Base-by-base conservation (phyloP, 1,139 yeast genomes). In the Taphrina populina region DNA sequence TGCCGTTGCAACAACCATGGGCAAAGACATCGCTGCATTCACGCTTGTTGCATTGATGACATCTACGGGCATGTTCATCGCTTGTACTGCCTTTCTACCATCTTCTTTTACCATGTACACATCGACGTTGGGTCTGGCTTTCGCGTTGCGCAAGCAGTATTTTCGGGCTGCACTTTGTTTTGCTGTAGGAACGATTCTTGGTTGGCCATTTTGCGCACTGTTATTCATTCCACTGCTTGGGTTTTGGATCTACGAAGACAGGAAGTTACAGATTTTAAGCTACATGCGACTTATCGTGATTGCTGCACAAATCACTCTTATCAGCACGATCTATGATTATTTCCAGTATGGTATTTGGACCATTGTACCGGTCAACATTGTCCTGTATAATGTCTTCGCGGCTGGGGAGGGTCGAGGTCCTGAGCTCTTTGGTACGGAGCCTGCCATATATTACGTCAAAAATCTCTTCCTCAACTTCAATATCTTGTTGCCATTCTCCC, bases 191-290 rank as follows among this genome's bases (percentile, higher is more conserved):
- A 94, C 94, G 0, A 66, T 90, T 1, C 62, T 84, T 32, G 96
- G 97, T 1, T 90, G 97, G 97, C 96, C 97, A 1, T 90, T 90
- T 70, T 80, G 84, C 0, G 70, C 86, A 58, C 82, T 79, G 82
- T 83, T 1, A 61, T 78, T 2, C 94, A 95, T 0, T 7, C 57
- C 59, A 5, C 29, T 52, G 19, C 15, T 52, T 19, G 41, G 44
- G 29, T 20, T 34, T 20, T 39, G 35, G 5, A 10, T 53, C 8
- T n/a, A 61, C 72, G 1, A 57, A 68, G 7, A 61, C 71, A n/a
- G n/a, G n/a, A 5, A 62, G 72, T 2, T 64, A 70, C 24, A 62
- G 4, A 8, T 66, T 67, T 23, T 35, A 27, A 23, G 37, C 44
- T 59, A 47, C 37, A 19, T 39, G 30, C 40, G 53, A 13, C 49